These are phyloP conservation scores for Cladosporium austrohemisphaericum DNA, from an alignment of 2,329 filamentous ascomycete genomes.

Conservation along the genomic window DNA sequence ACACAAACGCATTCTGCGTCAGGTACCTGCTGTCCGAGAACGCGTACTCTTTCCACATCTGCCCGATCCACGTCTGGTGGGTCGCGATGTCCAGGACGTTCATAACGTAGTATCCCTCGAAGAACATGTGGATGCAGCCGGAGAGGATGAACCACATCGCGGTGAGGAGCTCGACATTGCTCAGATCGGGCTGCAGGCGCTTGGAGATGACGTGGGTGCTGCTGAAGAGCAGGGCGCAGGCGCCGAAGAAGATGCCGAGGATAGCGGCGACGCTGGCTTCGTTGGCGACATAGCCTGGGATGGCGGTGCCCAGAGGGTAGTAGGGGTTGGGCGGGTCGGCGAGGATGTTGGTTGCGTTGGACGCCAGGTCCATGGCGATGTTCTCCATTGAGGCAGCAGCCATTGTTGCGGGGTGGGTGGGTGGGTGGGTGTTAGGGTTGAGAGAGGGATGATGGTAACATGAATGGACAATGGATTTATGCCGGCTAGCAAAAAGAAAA, in stretches of 20 bases:
- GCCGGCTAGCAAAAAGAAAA: too few species aligned
- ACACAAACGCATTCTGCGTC: conserved; percentile 74
- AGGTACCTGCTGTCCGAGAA: conserved; percentile 84
- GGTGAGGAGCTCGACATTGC: conserved; percentile 53
- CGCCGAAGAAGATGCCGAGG: conserved; percentile 56
- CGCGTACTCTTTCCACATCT: conserved; percentile 91
- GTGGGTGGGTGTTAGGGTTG: too few species aligned
- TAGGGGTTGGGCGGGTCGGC: conserved; percentile 53
- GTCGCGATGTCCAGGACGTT: conserved; percentile 64
- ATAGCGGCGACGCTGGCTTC: conserved; percentile 57
- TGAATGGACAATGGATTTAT: neutral
- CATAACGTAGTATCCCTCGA: conserved; percentile 79
- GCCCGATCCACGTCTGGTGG: conserved; percentile 70
- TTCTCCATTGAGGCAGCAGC: conserved; percentile 9
- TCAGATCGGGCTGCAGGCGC: conserved; percentile 51
- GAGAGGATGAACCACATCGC: conserved; percentile 75
- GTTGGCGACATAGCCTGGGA: conserved; percentile 65
- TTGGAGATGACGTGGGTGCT: conserved; percentile 54
- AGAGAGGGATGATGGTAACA: neutral
- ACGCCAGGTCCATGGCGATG: conserved; percentile 3
- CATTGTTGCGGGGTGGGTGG: conserved; percentile 1
- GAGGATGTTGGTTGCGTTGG: conserved; percentile 4
- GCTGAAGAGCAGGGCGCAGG: conserved; percentile 56
- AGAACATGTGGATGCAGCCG: conserved; percentile 71
- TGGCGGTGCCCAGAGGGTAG: conserved; percentile 62